These are phyloP conservation scores for Verticillium nubilum DNA, from an alignment of 2,329 filamentous ascomycete genomes.

Conservation along the genomic window DNA sequence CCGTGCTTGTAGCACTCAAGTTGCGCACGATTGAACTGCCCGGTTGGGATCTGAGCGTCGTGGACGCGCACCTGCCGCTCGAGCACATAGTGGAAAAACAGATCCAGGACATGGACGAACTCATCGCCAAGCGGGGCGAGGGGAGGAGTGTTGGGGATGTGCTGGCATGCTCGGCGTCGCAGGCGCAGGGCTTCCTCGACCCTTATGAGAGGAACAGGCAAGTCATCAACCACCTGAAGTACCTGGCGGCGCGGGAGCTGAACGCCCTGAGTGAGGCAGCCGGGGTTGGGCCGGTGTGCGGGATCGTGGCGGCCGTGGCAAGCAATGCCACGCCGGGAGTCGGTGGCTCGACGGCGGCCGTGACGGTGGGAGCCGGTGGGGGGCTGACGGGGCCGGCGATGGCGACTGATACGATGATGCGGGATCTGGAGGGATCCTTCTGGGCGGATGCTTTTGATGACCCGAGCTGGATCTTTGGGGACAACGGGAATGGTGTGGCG, in stretches of 20 bases:
- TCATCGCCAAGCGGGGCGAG: conserved; percentile 17
- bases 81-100: conserved; percentile 22
- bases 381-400: background rate
- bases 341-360: background rate
- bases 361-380: background rate
- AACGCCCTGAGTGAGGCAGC: conserved; percentile 1
- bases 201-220: conserved; percentile 9
- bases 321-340: background rate
- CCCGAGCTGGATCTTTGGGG: conserved; percentile 3
- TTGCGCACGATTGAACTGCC: conserved; percentile 38
- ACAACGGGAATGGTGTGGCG: background rate
- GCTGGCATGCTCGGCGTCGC: background rate
- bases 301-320: background rate
- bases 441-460: conserved; percentile 9
- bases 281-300: background rate
- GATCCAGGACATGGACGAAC: conserved; percentile 20
- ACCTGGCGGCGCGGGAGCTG: conserved; percentile 8
- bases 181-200: conserved; percentile 4
- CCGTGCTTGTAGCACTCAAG: conserved; percentile 39
- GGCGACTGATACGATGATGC: conserved; percentile 10
- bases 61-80: conserved; percentile 29
- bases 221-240: conserved; percentile 6
- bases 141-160: conserved; percentile 4
- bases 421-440: conserved; percentile 17
- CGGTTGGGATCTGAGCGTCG: conserved; percentile 37